Percentiles rank a stretch among this genome's conserved stretches.
phyloP scores from a whole-genome alignment of 2,329 filamentous ascomycete genomes.

The Torrubiellomyces zombiae region DNA sequence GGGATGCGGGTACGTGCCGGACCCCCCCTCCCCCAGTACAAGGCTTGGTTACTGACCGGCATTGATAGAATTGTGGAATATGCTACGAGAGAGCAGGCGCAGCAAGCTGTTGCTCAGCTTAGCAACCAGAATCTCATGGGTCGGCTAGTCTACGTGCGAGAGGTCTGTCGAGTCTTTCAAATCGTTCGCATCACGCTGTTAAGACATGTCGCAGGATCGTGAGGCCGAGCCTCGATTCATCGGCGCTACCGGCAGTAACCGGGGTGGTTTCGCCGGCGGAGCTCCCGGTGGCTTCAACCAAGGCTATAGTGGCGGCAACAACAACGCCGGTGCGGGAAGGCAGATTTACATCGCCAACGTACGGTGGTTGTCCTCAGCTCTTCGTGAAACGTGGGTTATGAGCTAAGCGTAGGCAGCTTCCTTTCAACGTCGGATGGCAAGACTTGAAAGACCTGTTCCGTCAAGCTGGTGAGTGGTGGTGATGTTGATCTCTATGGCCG shows the following conservation, averaged over 20 bases:
- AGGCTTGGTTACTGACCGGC: not conserved
- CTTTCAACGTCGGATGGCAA: slow-evolving; percentile 96
- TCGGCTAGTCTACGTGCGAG: slow-evolving; percentile 92
- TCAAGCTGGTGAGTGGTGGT: slow-evolving; percentile 64
- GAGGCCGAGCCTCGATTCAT: slow-evolving; percentile 96
- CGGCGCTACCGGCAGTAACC: slow-evolving; percentile 46
- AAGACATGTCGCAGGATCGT: slow-evolving; percentile 50
- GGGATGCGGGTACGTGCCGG: slow-evolving; percentile 88
- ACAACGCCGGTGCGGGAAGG: slow-evolving; percentile 42
- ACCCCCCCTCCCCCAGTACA: not conserved
- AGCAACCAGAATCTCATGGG: slow-evolving; percentile 99
- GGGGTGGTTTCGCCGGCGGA: slow-evolving; percentile 44
- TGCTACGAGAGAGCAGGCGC: slow-evolving; percentile 96
- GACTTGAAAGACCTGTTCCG: slow-evolving; percentile 97
- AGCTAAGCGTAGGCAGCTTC: slow-evolving; percentile 47
- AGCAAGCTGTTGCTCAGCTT: slow-evolving; percentile 89
- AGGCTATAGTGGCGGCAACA: slow-evolving; percentile 33
- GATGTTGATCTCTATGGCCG: not conserved
- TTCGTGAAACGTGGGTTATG: not conserved
- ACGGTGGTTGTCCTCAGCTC: slow-evolving; percentile 39
- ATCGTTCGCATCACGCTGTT: not conserved
- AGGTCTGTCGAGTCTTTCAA: slow-evolving; percentile 39
- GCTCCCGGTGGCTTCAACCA: slow-evolving; percentile 38
- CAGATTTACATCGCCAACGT: slow-evolving; percentile 98
- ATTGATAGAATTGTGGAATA: slow-evolving; percentile 95